A percentile compares a stretch with the other conserved stretches of the same genome.
phyloP scores from a whole-genome alignment of 108 stramenopile species.

The Conticribra weissflogii region DNA sequence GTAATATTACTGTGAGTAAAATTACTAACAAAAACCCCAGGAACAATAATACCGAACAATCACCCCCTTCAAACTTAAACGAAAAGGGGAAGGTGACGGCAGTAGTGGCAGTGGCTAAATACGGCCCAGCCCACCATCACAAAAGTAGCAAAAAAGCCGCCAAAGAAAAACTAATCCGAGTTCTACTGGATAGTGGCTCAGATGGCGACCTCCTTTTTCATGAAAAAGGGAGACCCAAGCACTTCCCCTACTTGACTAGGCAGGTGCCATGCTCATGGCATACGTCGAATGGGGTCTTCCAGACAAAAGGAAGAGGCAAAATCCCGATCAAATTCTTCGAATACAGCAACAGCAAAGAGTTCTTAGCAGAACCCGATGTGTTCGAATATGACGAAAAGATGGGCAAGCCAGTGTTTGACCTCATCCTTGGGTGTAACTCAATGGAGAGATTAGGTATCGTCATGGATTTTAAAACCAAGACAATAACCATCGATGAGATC shows the following conservation, averaged over 20 bases:
- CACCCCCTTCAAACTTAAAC: background rate
- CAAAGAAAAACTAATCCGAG: background rate
- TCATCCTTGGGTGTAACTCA: too few relatives aligned
- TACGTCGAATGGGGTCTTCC: slow-evolving; percentile 20
- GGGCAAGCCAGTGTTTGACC: too few relatives aligned
- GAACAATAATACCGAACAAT: too few relatives aligned
- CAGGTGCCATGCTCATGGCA: slow-evolving; percentile 18
- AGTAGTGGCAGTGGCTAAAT: slow-evolving; percentile 2
- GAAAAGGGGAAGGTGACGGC: background rate
- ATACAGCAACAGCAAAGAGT: too few relatives aligned
- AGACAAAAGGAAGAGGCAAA: slow-evolving; percentile 1
- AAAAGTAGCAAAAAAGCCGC: background rate
- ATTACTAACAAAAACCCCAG: too few relatives aligned
- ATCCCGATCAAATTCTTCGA: slow-evolving; percentile 11
- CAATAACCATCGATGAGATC: slow-evolving; percentile 27
- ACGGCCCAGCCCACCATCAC: background rate
- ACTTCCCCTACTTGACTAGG: slow-evolving; percentile 1
- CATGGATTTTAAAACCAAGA: slow-evolving; percentile 15
- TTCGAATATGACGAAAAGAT: too few relatives aligned
- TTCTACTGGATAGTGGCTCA: slow-evolving; percentile 15
- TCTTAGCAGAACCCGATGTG: too few relatives aligned
- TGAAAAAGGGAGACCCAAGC: slow-evolving; percentile 13
- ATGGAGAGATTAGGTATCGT: slow-evolving; percentile 4
- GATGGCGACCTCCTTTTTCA: slow-evolving; percentile 16
- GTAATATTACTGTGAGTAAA: background rate